Percentiles rank a stretch among this genome's conserved stretches.
Conservation (phyloP, 1,284 basidiomycete species). For the Melanopsichium pennsylvanicum region DNA sequence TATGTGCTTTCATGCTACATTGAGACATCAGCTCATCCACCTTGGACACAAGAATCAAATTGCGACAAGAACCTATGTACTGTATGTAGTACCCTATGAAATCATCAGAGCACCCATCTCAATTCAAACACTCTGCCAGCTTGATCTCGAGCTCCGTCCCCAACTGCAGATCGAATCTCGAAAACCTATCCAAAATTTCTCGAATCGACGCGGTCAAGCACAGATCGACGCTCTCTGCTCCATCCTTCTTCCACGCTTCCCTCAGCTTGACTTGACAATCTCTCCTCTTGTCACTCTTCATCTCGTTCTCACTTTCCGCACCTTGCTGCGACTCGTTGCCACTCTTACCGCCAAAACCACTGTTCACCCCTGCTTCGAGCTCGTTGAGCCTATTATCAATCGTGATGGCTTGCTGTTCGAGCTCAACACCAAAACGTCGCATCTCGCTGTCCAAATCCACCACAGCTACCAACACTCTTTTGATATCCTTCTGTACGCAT, state of each 20-base stretch:
- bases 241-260: constrained; percentile 18
- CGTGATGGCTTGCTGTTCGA: constrained; percentile 11
- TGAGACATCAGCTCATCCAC: too few relatives aligned
- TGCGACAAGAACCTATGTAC: too few relatives aligned
- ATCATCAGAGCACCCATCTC: neutral
- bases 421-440: constrained; percentile 21
- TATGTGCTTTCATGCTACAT: too few relatives aligned
- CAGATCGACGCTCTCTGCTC: constrained; percentile 18
- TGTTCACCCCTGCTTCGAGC: constrained; percentile 5
- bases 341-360: neutral
- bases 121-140: constrained; percentile 24
- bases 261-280: constrained; percentile 15
- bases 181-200: constrained; percentile 33
- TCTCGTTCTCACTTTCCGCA: neutral
- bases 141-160: constrained; percentile 29
- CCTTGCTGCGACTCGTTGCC: neutral
- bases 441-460: constrained; percentile 23
- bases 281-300: neutral
- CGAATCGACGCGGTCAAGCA: constrained; percentile 11
- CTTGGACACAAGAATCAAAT: too few relatives aligned
- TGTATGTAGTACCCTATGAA: too few relatives aligned
- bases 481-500: constrained; percentile 47
- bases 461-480: constrained; percentile 12
- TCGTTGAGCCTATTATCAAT: constrained; percentile 17
- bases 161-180: constrained; percentile 25